phyloP scores from a whole-genome alignment of 345 rosid genomes.

The Geranium brycei region DNA sequence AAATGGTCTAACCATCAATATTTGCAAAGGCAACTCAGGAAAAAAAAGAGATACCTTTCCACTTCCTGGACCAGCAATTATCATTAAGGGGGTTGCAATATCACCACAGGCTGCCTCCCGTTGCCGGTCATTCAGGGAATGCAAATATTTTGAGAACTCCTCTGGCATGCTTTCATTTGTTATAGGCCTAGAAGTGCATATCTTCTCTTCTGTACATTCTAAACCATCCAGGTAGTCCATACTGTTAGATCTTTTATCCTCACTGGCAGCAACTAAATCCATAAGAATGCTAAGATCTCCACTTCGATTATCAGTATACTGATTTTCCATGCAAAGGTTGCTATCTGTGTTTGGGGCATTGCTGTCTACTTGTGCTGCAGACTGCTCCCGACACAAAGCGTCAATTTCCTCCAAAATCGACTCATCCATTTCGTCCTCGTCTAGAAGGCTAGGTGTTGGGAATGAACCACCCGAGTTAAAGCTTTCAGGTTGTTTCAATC shows the following conservation, averaged over 20 bases:
- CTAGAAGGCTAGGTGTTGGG: constrained; percentile 37
- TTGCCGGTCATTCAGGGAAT: constrained; percentile 66
- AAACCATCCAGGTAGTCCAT: too few relatives aligned
- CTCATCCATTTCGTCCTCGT: constrained; percentile 56
- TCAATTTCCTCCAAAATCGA: constrained; percentile 59
- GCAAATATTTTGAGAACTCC: constrained; percentile 49
- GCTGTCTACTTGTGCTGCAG: constrained; percentile 27
- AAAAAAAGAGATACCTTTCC: constrained; percentile 55
- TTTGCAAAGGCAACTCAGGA: constrained; percentile 1
- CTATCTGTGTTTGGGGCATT: constrained; percentile 8
- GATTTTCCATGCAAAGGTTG: too few relatives aligned
- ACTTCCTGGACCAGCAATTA: constrained; percentile 95
- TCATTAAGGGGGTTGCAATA: constrained; percentile 69
- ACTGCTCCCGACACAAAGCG: constrained; percentile 38
- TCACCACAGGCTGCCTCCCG: constrained; percentile 72
- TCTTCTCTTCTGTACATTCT: too few relatives aligned
- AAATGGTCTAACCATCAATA: neutral
- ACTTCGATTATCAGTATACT: neutral
- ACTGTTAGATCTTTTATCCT: neutral
- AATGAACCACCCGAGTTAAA: constrained; percentile 10
- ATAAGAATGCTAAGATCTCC: constrained; percentile 11
- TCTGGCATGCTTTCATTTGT: constrained; percentile 36
- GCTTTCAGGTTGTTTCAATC: too few relatives aligned
- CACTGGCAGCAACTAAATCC: constrained; percentile 7
- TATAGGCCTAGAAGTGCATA: constrained; percentile 14